A percentile compares a stretch with the other conserved stretches of the same genome.
Evolutionary conservation across 2,329 filamentous ascomycete genomes (phyloP).

Genomic region (Cladosporium cucumerinum): DNA sequence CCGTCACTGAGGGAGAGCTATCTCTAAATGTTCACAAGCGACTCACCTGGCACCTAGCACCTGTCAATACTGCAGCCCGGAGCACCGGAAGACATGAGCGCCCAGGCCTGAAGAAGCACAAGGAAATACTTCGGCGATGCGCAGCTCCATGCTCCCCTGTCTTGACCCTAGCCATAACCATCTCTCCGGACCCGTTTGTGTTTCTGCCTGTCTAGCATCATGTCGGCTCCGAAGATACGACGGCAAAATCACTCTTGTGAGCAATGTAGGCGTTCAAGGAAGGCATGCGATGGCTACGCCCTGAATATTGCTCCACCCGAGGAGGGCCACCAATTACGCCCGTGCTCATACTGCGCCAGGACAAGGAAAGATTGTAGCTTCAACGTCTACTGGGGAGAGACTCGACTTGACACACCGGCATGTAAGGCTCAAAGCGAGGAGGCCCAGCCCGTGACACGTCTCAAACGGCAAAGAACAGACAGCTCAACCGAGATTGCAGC

Average conservation of each 20-base stretch:
- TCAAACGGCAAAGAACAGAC: not conserved
- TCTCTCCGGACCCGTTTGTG: not conserved
- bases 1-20: not conserved
- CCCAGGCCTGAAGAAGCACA: not conserved
- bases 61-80: not conserved
- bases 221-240: conserved; percentile 1
- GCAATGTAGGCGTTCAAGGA: conserved; percentile 7
- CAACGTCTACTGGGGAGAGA: conserved; percentile 3
- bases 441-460: not conserved
- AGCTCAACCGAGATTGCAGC: not conserved
- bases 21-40: not conserved
- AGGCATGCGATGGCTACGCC: conserved; percentile 12
- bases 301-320: not conserved
- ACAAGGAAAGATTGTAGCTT: not conserved
- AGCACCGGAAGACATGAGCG: not conserved
- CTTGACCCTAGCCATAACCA: not conserved
- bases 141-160: not conserved
- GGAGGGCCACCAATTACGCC: not conserved
- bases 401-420: not conserved
- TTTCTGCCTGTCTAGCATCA: not conserved
- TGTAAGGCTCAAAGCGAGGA: not conserved
- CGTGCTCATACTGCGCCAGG: conserved; percentile 9
- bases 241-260: conserved; percentile 10
- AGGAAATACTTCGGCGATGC: not conserved
- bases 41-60: not conserved